A percentile compares a stretch with the other conserved stretches of the same genome.
Conservation (phyloP, 257 asterid species). For the Nicotiana sylvestris region DNA sequence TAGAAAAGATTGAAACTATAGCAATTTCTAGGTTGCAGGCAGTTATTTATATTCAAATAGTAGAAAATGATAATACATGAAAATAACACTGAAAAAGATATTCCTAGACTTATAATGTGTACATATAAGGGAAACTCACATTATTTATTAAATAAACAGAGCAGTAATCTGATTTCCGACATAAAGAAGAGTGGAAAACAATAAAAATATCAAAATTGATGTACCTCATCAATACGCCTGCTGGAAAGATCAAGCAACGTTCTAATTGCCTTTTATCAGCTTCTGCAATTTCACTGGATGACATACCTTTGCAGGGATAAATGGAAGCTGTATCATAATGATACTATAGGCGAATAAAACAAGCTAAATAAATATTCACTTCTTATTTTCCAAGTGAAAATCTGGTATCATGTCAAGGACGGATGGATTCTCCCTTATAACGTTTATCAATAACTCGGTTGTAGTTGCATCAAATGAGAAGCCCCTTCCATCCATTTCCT, state of each 20-base stretch:
- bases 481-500: neutral
- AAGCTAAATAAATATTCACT: neutral
- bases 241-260: neutral
- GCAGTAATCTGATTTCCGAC: neutral
- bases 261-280: neutral
- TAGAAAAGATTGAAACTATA: too few relatives aligned
- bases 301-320: neutral
- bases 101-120: neutral
- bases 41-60: too few relatives aligned
- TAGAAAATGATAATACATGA: too few relatives aligned
- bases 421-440: neutral
- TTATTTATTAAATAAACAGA: neutral
- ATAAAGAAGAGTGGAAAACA: neutral
- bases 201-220: neutral
- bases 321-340: neutral
- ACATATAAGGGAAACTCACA: neutral
- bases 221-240: neutral
- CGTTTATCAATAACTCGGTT: neutral
- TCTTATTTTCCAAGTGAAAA: neutral
- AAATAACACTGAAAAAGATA: neutral
- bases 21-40: too few relatives aligned
- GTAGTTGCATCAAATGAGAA: conserved; percentile 4
- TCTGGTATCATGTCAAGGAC: neutral
- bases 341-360: neutral
- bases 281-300: neutral